phyloP scores from a whole-genome alignment of 2,329 filamentous ascomycete species.

The Drechslerella dactyloides region DNA sequence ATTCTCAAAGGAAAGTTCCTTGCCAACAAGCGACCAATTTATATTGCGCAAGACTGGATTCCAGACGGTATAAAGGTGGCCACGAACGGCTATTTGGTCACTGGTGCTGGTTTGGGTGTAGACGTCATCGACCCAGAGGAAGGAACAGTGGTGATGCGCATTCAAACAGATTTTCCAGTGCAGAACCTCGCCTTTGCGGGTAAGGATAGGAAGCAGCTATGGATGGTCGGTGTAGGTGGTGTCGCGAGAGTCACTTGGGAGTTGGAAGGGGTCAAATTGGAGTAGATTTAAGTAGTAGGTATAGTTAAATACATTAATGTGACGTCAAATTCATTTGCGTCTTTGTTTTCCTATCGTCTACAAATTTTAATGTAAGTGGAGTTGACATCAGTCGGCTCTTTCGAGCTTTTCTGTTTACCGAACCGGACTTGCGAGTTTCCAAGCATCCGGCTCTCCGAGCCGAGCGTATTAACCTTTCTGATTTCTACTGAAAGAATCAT shows the following conservation, averaged over 20 bases:
- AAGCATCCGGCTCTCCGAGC: too few species aligned
- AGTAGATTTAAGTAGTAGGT: slow-evolving; percentile 10
- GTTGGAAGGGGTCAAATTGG: slow-evolving; percentile 15
- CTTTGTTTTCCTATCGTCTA: too few species aligned
- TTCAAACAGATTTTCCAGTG: slow-evolving; percentile 61
- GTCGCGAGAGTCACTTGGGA: slow-evolving; percentile 57
- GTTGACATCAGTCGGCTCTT: too few species aligned
- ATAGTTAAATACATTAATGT: slow-evolving; percentile 11
- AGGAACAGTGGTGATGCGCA: slow-evolving; percentile 58
- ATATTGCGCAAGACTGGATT: slow-evolving; percentile 58
- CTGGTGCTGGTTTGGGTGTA: slow-evolving; percentile 56
- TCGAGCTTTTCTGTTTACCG: too few species aligned
- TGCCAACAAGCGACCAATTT: slow-evolving; percentile 59
- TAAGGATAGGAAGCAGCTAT: slow-evolving; percentile 58
- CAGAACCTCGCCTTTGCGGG: slow-evolving; percentile 61
- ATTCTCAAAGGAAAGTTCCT: slow-evolving; percentile 57
- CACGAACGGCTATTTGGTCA: slow-evolving; percentile 59
- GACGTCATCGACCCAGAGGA: slow-evolving; percentile 58
- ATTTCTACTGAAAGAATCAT: too few species aligned
- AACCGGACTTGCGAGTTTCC: too few species aligned
- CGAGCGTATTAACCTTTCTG: too few species aligned
- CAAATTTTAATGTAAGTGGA: too few species aligned
- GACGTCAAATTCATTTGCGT: background rate
- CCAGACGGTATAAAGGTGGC: slow-evolving; percentile 61
- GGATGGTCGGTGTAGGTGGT: slow-evolving; percentile 59